phyloP scores from a whole-genome alignment of 2,329 filamentous ascomycete genomes.

The Fusarium lyarnte region DNA sequence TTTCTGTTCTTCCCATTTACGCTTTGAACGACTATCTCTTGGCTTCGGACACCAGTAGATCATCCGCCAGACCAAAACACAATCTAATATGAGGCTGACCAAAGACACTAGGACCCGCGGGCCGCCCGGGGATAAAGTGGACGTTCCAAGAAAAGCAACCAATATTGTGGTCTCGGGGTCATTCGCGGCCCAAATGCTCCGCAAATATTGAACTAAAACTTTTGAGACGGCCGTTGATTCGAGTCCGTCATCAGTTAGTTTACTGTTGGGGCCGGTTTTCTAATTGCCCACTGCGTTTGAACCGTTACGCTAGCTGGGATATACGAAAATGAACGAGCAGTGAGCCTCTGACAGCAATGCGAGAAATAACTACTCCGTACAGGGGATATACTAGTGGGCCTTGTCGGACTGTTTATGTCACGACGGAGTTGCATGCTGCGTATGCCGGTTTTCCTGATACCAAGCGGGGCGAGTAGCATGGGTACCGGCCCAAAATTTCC shows the following conservation, averaged over 20 bases:
- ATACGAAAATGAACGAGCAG: neutral
- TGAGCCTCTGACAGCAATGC: neutral
- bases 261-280: neutral
- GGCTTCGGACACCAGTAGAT: neutral
- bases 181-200: neutral
- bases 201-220: neutral
- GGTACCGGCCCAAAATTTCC: neutral
- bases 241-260: neutral
- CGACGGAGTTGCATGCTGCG: accelerated
- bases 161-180: neutral
- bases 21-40: neutral
- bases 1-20: neutral
- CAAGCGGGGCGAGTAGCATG: neutral
- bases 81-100: neutral
- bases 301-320: neutral
- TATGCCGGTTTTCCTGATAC: neutral
- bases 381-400: neutral
- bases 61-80: neutral
- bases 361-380: too few relatives aligned
- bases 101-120: neutral
- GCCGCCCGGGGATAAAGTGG: neutral
- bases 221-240: neutral
- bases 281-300: neutral
- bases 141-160: neutral
- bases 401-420: neutral